These are phyloP conservation scores for Chamaecrista fasciculata DNA, from an alignment of 306 rosid species.

Conservation along the genomic window DNA sequence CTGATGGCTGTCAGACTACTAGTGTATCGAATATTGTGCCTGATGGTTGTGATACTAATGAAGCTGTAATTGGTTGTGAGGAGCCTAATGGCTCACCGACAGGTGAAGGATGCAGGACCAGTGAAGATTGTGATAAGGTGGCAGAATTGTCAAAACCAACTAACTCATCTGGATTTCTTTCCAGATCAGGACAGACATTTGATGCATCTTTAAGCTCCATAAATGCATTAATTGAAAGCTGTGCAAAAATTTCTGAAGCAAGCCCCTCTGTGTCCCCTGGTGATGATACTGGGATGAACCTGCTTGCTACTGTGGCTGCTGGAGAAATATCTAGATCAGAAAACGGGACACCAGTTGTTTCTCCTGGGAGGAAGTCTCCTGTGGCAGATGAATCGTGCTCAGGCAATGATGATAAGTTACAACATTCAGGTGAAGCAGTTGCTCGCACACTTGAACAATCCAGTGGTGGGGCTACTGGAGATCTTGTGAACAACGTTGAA, in stretches of 20 bases:
- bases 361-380: slow-evolving; percentile 49
- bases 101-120: slow-evolving; percentile 46
- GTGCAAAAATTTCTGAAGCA: slow-evolving; percentile 68
- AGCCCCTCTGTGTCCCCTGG: slow-evolving; percentile 48
- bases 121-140: slow-evolving; percentile 40
- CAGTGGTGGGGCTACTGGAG: slow-evolving; percentile 30
- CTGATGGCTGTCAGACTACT: slow-evolving; percentile 46
- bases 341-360: slow-evolving; percentile 45
- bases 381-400: slow-evolving; percentile 38
- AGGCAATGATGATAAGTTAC: slow-evolving; percentile 45
- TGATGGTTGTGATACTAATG: slow-evolving; percentile 54
- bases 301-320: slow-evolving; percentile 85
- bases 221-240: slow-evolving; percentile 77
- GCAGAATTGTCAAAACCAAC: slow-evolving; percentile 44
- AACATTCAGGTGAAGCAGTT: slow-evolving; percentile 32
- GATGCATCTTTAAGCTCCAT: slow-evolving; percentile 75
- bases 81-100: slow-evolving; percentile 51
- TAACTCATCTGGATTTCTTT: slow-evolving; percentile 44
- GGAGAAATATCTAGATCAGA: slow-evolving; percentile 71
- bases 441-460: slow-evolving; percentile 18
- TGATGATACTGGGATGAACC: slow-evolving; percentile 75
- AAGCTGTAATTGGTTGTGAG: slow-evolving; percentile 42
- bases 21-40: slow-evolving; percentile 42
- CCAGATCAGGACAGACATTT: slow-evolving; percentile 46
- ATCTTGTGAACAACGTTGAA: slow-evolving; percentile 29